These are phyloP conservation scores for Elongisporangium anandrum DNA, from an alignment of 352 stramenopile genomes.

Conservation along the genomic window DNA sequence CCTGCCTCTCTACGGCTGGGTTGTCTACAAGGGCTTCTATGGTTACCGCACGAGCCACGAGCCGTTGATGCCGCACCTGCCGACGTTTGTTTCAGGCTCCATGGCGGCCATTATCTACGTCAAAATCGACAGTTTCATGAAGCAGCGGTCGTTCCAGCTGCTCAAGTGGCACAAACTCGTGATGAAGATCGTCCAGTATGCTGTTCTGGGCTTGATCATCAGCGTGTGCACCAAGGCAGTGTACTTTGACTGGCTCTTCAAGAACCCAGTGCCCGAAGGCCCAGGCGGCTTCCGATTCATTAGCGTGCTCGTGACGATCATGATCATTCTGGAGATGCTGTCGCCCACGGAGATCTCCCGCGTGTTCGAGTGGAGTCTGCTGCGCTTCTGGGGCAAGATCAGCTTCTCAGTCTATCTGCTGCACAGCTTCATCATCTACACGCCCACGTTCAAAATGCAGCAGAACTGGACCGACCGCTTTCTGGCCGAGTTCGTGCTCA, in stretches of 20 bases:
- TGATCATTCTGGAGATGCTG: slow-evolving; percentile 36
- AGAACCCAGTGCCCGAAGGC: slow-evolving; percentile 13
- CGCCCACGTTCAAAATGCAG: background rate
- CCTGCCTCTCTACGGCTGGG: slow-evolving; percentile 20
- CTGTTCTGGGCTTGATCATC: slow-evolving; percentile 18
- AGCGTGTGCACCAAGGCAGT: slow-evolving; percentile 20
- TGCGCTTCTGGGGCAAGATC: slow-evolving; percentile 36
- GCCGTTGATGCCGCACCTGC: slow-evolving; percentile 21
- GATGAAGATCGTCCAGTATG: slow-evolving; percentile 17
- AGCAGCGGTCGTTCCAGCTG: slow-evolving; percentile 15
- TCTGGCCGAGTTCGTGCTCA: slow-evolving; percentile 22
- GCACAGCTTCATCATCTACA: slow-evolving; percentile 35
- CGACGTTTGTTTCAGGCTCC: slow-evolving; percentile 37
- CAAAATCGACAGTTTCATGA: slow-evolving; percentile 19
- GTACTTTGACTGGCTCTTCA: slow-evolving; percentile 30
- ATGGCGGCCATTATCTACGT: slow-evolving; percentile 30
- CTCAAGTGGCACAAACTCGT: slow-evolving; percentile 11
- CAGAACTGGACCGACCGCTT: slow-evolving; percentile 24
- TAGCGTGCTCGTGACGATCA: slow-evolving; percentile 15
- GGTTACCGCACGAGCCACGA: slow-evolving; percentile 22
- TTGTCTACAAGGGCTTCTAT: slow-evolving; percentile 17
- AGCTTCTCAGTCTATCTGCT: slow-evolving; percentile 45
- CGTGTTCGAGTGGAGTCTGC: slow-evolving; percentile 33
- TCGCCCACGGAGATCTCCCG: slow-evolving; percentile 21
- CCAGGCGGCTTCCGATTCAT: slow-evolving; percentile 21